Percentiles rank a stretch among this genome's conserved stretches.
These are phyloP conservation scores for Styphnolobium japonicum DNA, from an alignment of 306 rosid species.

Conservation along the genomic window DNA sequence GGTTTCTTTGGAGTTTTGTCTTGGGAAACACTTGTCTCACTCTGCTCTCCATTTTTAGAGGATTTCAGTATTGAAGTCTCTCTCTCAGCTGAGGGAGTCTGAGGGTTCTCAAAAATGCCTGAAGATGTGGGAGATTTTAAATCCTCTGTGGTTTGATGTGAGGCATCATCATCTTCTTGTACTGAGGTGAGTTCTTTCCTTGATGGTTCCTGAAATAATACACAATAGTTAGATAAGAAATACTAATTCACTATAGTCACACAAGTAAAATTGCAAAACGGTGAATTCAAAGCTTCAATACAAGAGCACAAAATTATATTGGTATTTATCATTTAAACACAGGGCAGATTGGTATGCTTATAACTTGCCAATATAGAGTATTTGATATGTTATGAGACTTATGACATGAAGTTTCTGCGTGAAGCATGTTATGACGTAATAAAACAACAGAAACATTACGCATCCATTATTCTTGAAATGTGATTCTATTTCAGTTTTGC, in stretches of 20 bases:
- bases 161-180: constrained; percentile 34
- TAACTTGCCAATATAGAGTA: neutral
- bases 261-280: neutral
- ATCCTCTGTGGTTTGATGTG: constrained; percentile 41
- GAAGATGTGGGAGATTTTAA: constrained; percentile 46
- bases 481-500: neutral
- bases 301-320: neutral
- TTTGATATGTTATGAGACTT: neutral
- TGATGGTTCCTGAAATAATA: constrained; percentile 48
- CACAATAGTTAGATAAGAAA: neutral
- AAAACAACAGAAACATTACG: neutral
- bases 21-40: constrained; percentile 44
- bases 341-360: neutral
- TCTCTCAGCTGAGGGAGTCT: constrained; percentile 47
- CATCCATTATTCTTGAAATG: neutral
- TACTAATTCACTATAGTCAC: neutral
- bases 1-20: constrained; percentile 67
- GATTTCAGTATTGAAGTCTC: constrained; percentile 45
- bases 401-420: no score
- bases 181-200: constrained; percentile 40
- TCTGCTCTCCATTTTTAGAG: constrained; percentile 50
- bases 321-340: neutral
- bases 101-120: constrained; percentile 41
- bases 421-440: neutral
- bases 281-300: neutral